Evolutionary conservation across 2,329 filamentous ascomycete genomes (phyloP).

Genomic region (Cladobotryum mycophilum): DNA sequence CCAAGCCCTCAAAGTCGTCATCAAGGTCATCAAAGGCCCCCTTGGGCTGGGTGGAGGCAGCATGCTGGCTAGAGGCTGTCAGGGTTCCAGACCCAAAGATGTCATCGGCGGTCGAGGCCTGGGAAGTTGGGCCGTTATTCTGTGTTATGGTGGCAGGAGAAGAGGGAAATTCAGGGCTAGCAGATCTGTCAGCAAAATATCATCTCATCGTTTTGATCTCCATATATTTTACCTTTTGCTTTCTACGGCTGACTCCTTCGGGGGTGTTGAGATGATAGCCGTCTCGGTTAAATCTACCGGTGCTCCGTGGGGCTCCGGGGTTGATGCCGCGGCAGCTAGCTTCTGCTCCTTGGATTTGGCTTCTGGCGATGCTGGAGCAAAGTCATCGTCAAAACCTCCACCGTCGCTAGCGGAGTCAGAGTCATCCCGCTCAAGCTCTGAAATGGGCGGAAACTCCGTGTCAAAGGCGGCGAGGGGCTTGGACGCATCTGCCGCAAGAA

Average conservation of each 20-base stretch:
- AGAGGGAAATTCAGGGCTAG: conserved; percentile 24
- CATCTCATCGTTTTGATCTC: not conserved
- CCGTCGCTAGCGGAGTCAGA: conserved; percentile 72
- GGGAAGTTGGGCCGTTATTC: conserved; percentile 13
- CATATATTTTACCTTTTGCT: conserved; percentile 22
- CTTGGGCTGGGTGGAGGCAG: conserved; percentile 30
- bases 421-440: conserved; percentile 77
- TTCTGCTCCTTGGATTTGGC: conserved; percentile 22
- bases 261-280: conserved; percentile 16
- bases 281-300: conserved; percentile 1
- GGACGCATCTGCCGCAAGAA: conserved; percentile 30
- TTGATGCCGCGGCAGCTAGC: not conserved
- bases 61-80: conserved; percentile 22
- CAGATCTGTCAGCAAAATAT: conserved; percentile 9
- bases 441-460: conserved; percentile 87
- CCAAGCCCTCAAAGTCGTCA: conserved; percentile 73
- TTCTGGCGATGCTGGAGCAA: conserved; percentile 58
- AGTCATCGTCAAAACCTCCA: conserved; percentile 91
- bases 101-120: conserved; percentile 34
- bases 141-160: conserved; percentile 27
- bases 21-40: conserved; percentile 69
- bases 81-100: conserved; percentile 35
- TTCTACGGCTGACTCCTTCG: conserved; percentile 18
- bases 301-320: not conserved
- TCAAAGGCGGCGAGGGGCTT: conserved; percentile 51